These are phyloP conservation scores for Styphnolobium japonicum DNA, from an alignment of 306 rosid genomes.

Conservation along the genomic window DNA sequence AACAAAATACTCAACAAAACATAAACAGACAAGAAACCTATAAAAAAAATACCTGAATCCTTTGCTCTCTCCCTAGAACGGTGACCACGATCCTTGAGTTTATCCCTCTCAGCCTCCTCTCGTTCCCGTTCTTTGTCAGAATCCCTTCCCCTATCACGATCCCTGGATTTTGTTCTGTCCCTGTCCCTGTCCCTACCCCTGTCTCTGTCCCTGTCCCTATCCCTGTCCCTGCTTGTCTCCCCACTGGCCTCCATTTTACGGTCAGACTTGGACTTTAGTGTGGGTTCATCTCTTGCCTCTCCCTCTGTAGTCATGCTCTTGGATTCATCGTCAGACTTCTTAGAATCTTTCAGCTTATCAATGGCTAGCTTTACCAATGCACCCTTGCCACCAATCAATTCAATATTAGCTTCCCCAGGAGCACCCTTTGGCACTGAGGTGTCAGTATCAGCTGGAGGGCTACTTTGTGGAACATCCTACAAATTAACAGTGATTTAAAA, in stretches of 20 bases:
- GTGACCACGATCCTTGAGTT: slow-evolving; percentile 52
- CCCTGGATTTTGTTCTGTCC: slow-evolving; percentile 63
- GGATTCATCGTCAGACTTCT: slow-evolving; percentile 67
- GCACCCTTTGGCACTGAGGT: slow-evolving; percentile 40
- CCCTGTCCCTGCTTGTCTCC: slow-evolving; percentile 57
- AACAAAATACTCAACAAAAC: neutral
- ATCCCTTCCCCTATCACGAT: slow-evolving; percentile 86
- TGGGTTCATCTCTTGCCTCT: slow-evolving; percentile 53
- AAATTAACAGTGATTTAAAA: slow-evolving; percentile 1
- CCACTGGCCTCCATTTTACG: slow-evolving; percentile 53
- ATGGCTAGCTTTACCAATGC: slow-evolving; percentile 41
- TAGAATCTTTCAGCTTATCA: slow-evolving; percentile 60
- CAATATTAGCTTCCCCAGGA: slow-evolving; percentile 40
- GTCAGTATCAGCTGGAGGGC: slow-evolving; percentile 50
- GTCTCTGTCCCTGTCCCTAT: slow-evolving; percentile 43
- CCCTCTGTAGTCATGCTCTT: slow-evolving; percentile 51
- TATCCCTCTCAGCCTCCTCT: slow-evolving; percentile 78
- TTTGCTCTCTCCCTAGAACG: slow-evolving; percentile 82
- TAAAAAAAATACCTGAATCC: slow-evolving; percentile 63
- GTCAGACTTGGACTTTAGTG: slow-evolving; percentile 59
- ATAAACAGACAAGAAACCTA: neutral
- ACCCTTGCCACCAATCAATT: slow-evolving; percentile 54
- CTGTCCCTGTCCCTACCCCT: slow-evolving; percentile 54
- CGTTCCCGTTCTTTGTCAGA: slow-evolving; percentile 81
- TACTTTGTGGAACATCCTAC: slow-evolving; percentile 64